Evolutionary conservation across 208 protist genomes (phyloP).

Genomic region (Herpetomonas tarakana): DNA sequence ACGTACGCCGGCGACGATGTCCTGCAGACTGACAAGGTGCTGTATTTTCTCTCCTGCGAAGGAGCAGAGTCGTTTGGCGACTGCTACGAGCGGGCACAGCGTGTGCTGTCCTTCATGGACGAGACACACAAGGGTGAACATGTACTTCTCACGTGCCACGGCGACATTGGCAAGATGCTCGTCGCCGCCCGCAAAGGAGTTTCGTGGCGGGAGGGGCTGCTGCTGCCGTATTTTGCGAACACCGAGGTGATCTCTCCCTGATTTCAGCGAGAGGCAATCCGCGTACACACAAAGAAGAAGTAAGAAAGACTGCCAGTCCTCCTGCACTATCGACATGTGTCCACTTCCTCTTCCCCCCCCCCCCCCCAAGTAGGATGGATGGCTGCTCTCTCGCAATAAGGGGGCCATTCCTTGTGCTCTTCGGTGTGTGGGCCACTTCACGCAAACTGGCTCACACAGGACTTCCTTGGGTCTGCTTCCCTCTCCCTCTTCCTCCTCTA

Average conservation of each 20-base stretch:
- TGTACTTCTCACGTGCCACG: conserved; percentile 86
- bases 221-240: conserved; percentile 78
- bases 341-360: no score
- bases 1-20: conserved; percentile 66
- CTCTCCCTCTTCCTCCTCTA: no score
- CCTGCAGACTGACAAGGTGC: conserved; percentile 73
- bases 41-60: conserved; percentile 79
- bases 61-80: conserved; percentile 77
- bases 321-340: no score
- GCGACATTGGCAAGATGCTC: conserved; percentile 92
- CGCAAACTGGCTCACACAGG: no score
- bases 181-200: conserved; percentile 54
- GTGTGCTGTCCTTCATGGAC: conserved; percentile 62
- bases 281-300: no score
- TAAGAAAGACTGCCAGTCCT: no score
- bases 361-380: no score
- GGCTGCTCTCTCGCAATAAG: no score
- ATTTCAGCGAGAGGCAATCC: no score
- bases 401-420: no score
- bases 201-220: conserved; percentile 66
- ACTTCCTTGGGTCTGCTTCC: no score
- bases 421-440: no score
- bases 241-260: conserved; percentile 44
- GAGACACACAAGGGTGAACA: conserved; percentile 46
- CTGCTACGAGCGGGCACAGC: conserved; percentile 58